Conservation (phyloP, 768 basidiomycete species). For the Naganishia kalamii region DNA sequence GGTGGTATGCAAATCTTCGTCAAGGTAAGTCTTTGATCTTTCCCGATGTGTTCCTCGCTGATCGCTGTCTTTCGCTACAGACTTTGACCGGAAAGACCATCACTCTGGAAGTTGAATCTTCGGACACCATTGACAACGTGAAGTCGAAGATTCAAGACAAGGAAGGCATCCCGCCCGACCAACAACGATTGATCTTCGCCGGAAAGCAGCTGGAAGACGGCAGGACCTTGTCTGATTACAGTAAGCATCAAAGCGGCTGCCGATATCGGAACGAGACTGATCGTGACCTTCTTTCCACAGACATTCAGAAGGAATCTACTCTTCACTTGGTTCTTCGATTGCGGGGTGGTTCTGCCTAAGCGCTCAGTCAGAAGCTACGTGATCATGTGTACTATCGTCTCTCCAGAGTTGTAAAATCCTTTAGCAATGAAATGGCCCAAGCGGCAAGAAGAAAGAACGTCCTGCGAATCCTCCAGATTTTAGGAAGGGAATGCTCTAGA, state of each 20-base stretch:
- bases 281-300: not conserved
- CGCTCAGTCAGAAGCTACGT: not conserved
- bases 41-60: not conserved
- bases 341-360: constrained; percentile 59
- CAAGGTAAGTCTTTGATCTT: constrained; percentile 31
- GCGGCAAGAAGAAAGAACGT: not conserved
- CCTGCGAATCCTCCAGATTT: not conserved
- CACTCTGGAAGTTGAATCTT: constrained; percentile 95
- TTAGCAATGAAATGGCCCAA: not conserved
- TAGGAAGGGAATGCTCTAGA: too few species aligned
- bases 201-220: constrained; percentile 99
- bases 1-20: constrained; percentile 62
- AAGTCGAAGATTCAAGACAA: constrained; percentile 97
- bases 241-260: constrained; percentile 30
- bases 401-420: not conserved
- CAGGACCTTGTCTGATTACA: constrained; percentile 58
- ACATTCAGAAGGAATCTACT: constrained; percentile 99
- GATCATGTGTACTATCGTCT: not conserved
- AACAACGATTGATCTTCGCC: constrained; percentile 97
- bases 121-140: constrained; percentile 96
- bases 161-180: constrained; percentile 73
- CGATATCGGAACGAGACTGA: not conserved
- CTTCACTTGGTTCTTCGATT: constrained; percentile 95
- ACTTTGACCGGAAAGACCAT: constrained; percentile 99
- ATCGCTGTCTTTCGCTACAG: constrained; percentile 15